Evolutionary conservation across 2,329 filamentous ascomycete genomes (phyloP), one percentile per base, ranked within the genome.

Genomic region (Colletotrichum sansevieriae): DNA sequence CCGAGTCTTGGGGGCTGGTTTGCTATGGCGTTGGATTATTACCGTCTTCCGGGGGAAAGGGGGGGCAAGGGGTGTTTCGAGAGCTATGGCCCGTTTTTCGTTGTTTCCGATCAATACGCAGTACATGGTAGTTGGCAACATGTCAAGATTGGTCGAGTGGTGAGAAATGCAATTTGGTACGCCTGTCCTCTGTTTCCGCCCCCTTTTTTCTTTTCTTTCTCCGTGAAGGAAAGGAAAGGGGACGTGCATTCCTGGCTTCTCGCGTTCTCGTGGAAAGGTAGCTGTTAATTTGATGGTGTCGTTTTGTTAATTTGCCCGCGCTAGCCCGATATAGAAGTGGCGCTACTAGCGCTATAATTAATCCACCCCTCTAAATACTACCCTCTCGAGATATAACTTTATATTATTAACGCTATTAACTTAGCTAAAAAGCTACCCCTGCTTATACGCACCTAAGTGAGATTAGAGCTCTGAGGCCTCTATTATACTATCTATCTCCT

Each of bases 21-120:
- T 57, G 44, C 65, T 66, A 46, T 55, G 63, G 52, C 52, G 46
- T 33, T 61, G 47, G 66, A 65, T 51, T 56, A 51, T 66, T 55
- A 62, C 62, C 47, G 20, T 52, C 20, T 62, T 22, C 22, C 22
- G 22, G 22, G 22, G 22, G 22, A 22, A 56, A 25, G 65, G 65
- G 55, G n/a, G 29, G 41, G 65, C 49, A n/a, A 18, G 41, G 18
- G 57, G 29, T 15, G 37, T 12, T 47, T 22, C 54, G 8, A 51
- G 39, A 54, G 59, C 59, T 62, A 62, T 54, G 59, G 37, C 37
- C 55, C 66, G 10, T 13, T 39, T 13, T 39, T 39, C 7, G 13
- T 66, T 54, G 47, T 69, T 41, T 20, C 41, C 49, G 41, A 55
- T 63, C 7, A 29, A 29, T 29, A 29, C n/a, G 22, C 22, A 22